Conservation (phyloP, 2,329 filamentous ascomycete species). For the Paramyrothecium sp. region DNA sequence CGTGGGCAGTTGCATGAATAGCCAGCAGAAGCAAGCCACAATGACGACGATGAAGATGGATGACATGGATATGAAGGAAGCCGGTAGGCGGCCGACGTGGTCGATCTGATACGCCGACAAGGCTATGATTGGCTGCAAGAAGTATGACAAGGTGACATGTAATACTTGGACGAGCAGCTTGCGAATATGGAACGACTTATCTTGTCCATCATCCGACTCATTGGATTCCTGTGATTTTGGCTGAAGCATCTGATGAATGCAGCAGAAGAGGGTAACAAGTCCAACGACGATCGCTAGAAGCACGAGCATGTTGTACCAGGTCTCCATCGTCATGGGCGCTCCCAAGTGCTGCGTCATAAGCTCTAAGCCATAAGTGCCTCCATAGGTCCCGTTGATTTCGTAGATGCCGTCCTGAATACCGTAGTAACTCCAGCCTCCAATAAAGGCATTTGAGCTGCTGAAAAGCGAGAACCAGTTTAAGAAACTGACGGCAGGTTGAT, state of each 20-base stretch:
- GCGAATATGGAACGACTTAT: neutral
- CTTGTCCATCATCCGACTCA: neutral
- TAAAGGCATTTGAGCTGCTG: conserved; percentile 38
- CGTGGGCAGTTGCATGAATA: conserved; percentile 18
- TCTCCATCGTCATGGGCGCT: conserved; percentile 57
- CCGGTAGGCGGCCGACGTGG: too few relatives aligned
- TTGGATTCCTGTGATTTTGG: neutral
- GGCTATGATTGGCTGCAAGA: conserved; percentile 69
- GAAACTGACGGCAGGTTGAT: conserved; percentile 67
- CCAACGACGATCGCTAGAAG: conserved; percentile 58
- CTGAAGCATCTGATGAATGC: conserved; percentile 32
- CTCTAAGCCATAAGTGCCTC: conserved; percentile 54
- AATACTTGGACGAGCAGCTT: conserved; percentile 47
- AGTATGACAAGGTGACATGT: conserved; percentile 73
- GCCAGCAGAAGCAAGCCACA: conserved; percentile 24
- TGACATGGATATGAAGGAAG: too few relatives aligned
- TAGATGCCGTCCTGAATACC: conserved; percentile 57
- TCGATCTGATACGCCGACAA: conserved; percentile 70
- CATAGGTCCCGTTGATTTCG: conserved; percentile 62
- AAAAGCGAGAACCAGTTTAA: conserved; percentile 67
- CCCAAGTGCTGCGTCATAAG: conserved; percentile 67
- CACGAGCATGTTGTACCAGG: conserved; percentile 68
- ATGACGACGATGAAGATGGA: conserved; percentile 16
- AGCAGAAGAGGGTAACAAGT: conserved; percentile 55
- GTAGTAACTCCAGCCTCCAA: conserved; percentile 17